Evolutionary conservation across 768 basidiomycete genomes (phyloP).

Genomic region (Tulasnella sp.): DNA sequence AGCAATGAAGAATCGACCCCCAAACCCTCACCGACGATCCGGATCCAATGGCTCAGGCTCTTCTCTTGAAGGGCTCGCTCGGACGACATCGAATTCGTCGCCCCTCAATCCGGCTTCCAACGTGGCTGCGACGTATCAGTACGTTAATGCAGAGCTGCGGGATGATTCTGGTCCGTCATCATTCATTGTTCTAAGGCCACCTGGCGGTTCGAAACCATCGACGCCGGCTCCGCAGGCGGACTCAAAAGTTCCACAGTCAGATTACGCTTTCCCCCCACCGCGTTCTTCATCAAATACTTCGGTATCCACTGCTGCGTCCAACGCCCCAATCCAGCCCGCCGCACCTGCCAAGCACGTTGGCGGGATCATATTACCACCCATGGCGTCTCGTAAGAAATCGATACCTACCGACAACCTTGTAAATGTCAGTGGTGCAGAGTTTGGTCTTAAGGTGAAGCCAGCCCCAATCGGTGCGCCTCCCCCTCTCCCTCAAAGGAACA

Average conservation of each 20-base stretch:
- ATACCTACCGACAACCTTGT: background rate
- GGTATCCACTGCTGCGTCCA: conserved; percentile 2
- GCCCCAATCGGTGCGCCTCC: no score
- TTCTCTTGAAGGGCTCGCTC: background rate
- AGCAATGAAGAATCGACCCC: background rate
- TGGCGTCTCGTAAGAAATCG: conserved; percentile 1
- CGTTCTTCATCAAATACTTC: background rate
- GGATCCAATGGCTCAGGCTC: background rate
- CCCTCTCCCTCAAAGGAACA: background rate
- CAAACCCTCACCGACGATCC: background rate
- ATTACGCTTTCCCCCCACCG: background rate
- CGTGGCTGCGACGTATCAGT: conserved; percentile 10
- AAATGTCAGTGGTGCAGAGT: background rate
- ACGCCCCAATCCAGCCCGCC: background rate
- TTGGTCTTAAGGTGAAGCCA: no score
- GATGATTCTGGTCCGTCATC: background rate
- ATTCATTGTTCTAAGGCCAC: background rate
- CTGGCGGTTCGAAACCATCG: no score
- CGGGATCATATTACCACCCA: background rate
- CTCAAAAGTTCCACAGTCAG: background rate
- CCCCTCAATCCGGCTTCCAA: background rate
- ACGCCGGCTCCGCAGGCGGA: background rate
- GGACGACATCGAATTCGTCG: background rate
- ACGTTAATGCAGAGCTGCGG: conserved; percentile 5
- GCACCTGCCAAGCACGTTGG: background rate